Percentiles rank a stretch among this genome's conserved stretches.
Conservation (phyloP, 768 basidiomycete species). For the Tephrocybe sp. region DNA sequence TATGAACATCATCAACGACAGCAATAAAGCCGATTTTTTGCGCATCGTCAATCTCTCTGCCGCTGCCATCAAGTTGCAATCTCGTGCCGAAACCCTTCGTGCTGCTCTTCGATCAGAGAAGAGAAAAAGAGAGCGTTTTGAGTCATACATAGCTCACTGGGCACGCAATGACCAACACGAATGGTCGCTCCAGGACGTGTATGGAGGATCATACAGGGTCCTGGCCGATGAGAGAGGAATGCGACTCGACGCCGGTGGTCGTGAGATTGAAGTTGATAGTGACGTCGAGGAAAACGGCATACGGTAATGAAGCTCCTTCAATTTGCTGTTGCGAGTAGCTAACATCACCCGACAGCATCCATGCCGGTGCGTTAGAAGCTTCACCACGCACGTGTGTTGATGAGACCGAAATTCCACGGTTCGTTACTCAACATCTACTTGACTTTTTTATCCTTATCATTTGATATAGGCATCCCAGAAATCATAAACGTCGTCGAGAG, state of each 20-base stretch:
- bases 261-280: neutral
- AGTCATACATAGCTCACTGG: conserved; percentile 17
- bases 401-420: neutral
- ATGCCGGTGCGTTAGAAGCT: too few species aligned
- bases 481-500: neutral
- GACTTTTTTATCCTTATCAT: neutral
- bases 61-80: conserved; percentile 7
- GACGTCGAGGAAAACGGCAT: neutral
- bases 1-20: conserved; percentile 14
- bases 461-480: neutral
- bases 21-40: conserved; percentile 5
- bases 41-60: conserved; percentile 8
- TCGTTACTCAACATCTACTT: neutral
- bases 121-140: conserved; percentile 14
- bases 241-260: neutral
- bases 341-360: too few species aligned
- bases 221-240: neutral
- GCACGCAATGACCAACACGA: neutral
- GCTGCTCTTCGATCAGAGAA: conserved; percentile 14
- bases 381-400: too few species aligned
- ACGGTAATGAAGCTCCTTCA: neutral
- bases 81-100: conserved; percentile 8
- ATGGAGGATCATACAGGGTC: conserved; percentile 13
- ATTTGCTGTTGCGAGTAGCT: neutral
- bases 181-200: conserved; percentile 20